phyloP scores from a whole-genome alignment of 345 rosid species.

The Brassica carinata region DNA sequence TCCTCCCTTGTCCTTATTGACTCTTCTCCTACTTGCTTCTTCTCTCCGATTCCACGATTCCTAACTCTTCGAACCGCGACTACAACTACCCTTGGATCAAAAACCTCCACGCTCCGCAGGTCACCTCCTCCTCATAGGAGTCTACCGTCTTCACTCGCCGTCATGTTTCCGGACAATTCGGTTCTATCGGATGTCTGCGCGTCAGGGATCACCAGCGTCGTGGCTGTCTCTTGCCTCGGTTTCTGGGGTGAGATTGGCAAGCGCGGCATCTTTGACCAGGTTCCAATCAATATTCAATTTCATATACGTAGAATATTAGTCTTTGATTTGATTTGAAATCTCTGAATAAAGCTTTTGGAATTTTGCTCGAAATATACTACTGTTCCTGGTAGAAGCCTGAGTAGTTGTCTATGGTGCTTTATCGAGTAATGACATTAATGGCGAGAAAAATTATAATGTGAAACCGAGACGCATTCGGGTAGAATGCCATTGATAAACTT shows the following conservation, averaged over 20 bases:
- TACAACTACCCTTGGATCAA: neutral
- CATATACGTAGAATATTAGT: neutral
- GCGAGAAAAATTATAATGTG: neutral
- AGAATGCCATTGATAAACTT: neutral
- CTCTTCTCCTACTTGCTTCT: neutral
- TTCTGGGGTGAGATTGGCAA: slow-evolving; percentile 70
- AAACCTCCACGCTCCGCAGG: slow-evolving; percentile 8
- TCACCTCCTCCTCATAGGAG: slow-evolving; percentile 11
- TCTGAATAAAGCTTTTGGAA: neutral
- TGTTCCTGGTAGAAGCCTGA: neutral
- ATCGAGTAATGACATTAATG: slow-evolving; percentile 9
- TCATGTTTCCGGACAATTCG: slow-evolving; percentile 50
- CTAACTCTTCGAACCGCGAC: slow-evolving; percentile 8
- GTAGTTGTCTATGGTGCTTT: neutral
- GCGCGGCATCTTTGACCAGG: slow-evolving; percentile 67
- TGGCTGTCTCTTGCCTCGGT: slow-evolving; percentile 55
- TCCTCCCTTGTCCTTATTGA: neutral
- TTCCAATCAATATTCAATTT: neutral
- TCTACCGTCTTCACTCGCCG: slow-evolving; percentile 34
- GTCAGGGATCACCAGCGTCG: slow-evolving; percentile 34
- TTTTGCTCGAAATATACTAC: neutral
- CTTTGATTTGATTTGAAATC: neutral
- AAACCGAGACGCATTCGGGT: neutral
- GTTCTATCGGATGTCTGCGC: slow-evolving; percentile 60
- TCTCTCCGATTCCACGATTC: slow-evolving; percentile 10